A percentile compares a stretch with the other conserved stretches of the same genome.
phyloP scores from a whole-genome alignment of 2,329 filamentous ascomycete genomes.

The Exophiala lecanii-corni region DNA sequence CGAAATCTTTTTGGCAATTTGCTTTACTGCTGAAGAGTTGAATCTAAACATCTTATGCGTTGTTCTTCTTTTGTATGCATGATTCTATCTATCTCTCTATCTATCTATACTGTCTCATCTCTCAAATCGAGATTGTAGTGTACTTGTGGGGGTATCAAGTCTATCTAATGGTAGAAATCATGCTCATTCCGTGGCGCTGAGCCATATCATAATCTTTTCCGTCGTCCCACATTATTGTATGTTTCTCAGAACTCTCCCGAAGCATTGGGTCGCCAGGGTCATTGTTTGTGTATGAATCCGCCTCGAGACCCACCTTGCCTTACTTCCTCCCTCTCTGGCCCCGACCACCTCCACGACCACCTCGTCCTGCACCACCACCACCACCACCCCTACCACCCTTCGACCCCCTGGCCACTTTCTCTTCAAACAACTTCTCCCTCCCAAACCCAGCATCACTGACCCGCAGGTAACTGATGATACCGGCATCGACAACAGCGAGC shows the following conservation, averaged over 20 bases:
- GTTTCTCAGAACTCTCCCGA: neutral
- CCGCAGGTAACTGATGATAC: constrained; percentile 80
- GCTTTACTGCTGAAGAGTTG: no score
- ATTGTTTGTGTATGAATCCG: no score
- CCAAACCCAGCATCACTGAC: constrained; percentile 77
- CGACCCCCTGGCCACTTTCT: constrained; percentile 30
- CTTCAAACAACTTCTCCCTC: constrained; percentile 61
- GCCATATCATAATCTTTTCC: no score
- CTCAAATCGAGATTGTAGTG: no score
- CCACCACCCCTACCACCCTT: constrained; percentile 22
- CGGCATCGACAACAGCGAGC: constrained; percentile 82
- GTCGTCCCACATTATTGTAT: no score
- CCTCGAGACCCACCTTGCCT: no score
- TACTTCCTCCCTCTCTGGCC: constrained; percentile 1
- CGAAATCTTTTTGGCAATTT: no score
- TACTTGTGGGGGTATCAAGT: constrained; percentile 5
- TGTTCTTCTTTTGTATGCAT: no score
- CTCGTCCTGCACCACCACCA: constrained; percentile 30
- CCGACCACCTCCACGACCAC: constrained; percentile 26
- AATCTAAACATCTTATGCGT: no score
- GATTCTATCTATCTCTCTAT: neutral
- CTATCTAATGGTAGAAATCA: constrained; percentile 1
- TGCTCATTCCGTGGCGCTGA: no score
- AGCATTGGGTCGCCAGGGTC: no score
- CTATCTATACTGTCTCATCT: neutral